Percentiles rank a stretch among this genome's conserved stretches.
Conservation (phyloP, 1,284 basidiomycete species). For the Irpex sp. region DNA sequence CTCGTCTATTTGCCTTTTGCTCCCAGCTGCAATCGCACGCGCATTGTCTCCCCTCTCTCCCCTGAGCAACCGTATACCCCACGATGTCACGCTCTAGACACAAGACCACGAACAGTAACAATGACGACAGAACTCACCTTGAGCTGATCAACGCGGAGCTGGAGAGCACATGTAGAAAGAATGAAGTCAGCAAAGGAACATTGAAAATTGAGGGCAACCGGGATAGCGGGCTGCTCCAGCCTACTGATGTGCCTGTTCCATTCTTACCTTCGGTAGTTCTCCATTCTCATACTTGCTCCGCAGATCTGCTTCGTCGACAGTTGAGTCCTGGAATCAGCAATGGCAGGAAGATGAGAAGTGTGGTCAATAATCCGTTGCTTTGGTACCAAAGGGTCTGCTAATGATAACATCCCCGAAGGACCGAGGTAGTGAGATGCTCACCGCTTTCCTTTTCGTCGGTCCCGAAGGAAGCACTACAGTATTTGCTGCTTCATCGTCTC, state of each 20-base stretch:
- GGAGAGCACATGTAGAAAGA: slow-evolving; percentile 7
- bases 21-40: too few species aligned
- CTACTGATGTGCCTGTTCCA: slow-evolving; percentile 2
- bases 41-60: too few species aligned
- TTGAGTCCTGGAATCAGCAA: slow-evolving; percentile 41
- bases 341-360: slow-evolving; percentile 3
- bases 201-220: not conserved
- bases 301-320: slow-evolving; percentile 66
- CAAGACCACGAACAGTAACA: not conserved
- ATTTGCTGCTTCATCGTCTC: slow-evolving; percentile 61
- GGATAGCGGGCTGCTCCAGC: not conserved
- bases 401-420: not conserved
- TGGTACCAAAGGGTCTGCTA: not conserved
- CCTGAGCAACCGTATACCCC: not conserved
- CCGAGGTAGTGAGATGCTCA: slow-evolving; percentile 32
- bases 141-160: slow-evolving; percentile 78
- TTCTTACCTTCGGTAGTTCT: slow-evolving; percentile 59
- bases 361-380: not conserved
- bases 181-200: slow-evolving; percentile 13
- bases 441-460: slow-evolving; percentile 67
- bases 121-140: slow-evolving; percentile 43
- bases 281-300: slow-evolving; percentile 58
- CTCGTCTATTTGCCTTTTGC: not conserved
- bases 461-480: slow-evolving; percentile 39
- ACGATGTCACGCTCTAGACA: not conserved